These are phyloP conservation scores for Aspergillus melleus DNA, from an alignment of 2,329 filamentous ascomycete genomes.

Conservation along the genomic window DNA sequence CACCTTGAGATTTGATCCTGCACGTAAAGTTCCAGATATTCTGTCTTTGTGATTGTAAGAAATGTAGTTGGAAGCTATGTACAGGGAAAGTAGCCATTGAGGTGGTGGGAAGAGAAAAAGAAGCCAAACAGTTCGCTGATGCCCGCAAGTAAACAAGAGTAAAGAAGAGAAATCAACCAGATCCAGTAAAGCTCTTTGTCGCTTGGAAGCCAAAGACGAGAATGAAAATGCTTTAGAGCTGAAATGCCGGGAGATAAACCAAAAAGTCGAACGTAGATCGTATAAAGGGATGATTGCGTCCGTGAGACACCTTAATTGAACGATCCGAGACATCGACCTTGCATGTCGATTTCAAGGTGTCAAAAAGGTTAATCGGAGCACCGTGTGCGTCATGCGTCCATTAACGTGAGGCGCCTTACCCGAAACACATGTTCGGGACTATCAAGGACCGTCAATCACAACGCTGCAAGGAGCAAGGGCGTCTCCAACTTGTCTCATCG, in stretches of 20 bases:
- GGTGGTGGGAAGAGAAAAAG: background rate
- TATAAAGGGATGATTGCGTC: background rate
- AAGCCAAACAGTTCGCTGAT: background rate
- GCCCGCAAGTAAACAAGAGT: background rate
- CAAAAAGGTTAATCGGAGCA: background rate
- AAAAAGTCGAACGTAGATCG: background rate
- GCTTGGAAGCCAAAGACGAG: background rate
- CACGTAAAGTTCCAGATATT: background rate
- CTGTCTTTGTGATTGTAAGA: background rate
- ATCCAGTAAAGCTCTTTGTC: background rate
- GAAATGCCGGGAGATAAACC: background rate
- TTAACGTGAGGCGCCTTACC: background rate
- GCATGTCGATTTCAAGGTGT: background rate
- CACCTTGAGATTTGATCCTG: background rate
- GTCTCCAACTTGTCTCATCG: background rate
- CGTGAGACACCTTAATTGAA: background rate
- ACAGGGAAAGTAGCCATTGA: background rate
- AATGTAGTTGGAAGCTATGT: slow-evolving; percentile 2
- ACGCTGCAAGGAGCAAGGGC: background rate
- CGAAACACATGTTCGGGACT: background rate
- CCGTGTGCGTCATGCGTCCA: background rate
- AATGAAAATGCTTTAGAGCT: background rate
- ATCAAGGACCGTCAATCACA: background rate
- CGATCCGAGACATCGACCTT: background rate
- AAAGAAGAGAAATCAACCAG: background rate